phyloP scores from a whole-genome alignment of 441 rosid species.

The Eutrema salsugineum region DNA sequence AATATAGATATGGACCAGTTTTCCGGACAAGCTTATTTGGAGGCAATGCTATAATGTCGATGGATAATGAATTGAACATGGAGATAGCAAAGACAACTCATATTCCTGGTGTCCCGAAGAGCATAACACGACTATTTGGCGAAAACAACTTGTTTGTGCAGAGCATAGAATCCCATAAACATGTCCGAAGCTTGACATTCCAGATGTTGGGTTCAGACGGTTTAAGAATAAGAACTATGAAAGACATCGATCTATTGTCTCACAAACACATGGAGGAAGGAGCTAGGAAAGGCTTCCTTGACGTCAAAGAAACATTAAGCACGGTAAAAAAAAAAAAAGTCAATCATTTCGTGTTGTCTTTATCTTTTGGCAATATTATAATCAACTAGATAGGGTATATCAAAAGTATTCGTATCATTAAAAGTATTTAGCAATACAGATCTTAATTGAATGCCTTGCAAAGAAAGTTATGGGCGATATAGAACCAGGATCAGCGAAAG shows the following conservation, averaged over 20 bases:
- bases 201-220: neutral
- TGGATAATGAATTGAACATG: constrained; percentile 38
- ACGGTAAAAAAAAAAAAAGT: constrained; percentile 5
- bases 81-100: constrained; percentile 8
- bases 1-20: constrained; percentile 44
- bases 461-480: neutral
- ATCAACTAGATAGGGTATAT: neutral
- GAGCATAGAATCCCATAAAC: neutral
- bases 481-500: too few relatives aligned
- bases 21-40: constrained; percentile 35
- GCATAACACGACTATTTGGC: constrained; percentile 8
- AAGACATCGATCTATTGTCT: constrained; percentile 5
- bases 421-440: constrained; percentile 10
- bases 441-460: neutral
- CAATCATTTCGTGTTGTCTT: neutral
- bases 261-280: neutral
- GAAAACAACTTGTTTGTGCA: constrained; percentile 8
- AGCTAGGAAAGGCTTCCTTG: neutral
- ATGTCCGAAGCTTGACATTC: neutral
- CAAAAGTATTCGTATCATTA: neutral
- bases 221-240: neutral
- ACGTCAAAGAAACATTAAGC: constrained; percentile 5
- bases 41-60: constrained; percentile 30
- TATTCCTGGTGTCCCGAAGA: constrained; percentile 11
- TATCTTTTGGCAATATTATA: neutral